Conservation (phyloP, 1,139 yeast species). For the Blastobotrys capitulatus region DNA sequence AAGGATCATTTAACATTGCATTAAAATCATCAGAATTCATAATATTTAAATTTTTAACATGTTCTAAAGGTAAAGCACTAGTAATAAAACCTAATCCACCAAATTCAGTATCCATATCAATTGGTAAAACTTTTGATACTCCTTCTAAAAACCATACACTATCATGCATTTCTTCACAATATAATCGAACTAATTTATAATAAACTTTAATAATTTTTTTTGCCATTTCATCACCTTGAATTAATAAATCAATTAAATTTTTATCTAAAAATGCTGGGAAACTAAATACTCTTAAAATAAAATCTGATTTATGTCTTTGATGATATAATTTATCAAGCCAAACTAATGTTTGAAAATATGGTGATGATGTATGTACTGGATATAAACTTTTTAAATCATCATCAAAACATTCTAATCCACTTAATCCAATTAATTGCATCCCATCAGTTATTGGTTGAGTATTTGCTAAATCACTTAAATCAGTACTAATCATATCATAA, state of each 20-base stretch:
- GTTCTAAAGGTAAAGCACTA: slow-evolving; percentile 24
- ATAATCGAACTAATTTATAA: slow-evolving; percentile 72
- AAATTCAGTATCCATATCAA: slow-evolving; percentile 34
- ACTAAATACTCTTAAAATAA: slow-evolving; percentile 80
- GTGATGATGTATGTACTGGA: slow-evolving; percentile 78
- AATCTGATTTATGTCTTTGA: slow-evolving; percentile 79
- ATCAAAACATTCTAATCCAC: slow-evolving; percentile 74
- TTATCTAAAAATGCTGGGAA: slow-evolving; percentile 89
- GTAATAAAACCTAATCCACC: slow-evolving; percentile 37
- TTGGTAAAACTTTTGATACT: slow-evolving; percentile 65
- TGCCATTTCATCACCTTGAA: slow-evolving; percentile 80
- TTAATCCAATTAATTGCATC: slow-evolving; percentile 16
- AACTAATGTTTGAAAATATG: slow-evolving; percentile 79
- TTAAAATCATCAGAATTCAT: background rate
- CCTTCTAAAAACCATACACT: slow-evolving; percentile 94
- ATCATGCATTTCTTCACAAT: slow-evolving; percentile 81
- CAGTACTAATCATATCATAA: slow-evolving; percentile 44
- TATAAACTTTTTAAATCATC: slow-evolving; percentile 77
- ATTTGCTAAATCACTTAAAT: slow-evolving; percentile 61
- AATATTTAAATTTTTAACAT: background rate
- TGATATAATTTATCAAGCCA: slow-evolving; percentile 73
- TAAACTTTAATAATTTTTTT: slow-evolving; percentile 87
- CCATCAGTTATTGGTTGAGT: slow-evolving; percentile 37
- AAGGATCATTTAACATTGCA: background rate
- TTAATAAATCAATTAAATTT: slow-evolving; percentile 63